Evolutionary conservation across 1,139 yeast genomes (phyloP), one percentile per base, ranked within the genome.

Genomic region (Suhomyces coccinellae): DNA sequence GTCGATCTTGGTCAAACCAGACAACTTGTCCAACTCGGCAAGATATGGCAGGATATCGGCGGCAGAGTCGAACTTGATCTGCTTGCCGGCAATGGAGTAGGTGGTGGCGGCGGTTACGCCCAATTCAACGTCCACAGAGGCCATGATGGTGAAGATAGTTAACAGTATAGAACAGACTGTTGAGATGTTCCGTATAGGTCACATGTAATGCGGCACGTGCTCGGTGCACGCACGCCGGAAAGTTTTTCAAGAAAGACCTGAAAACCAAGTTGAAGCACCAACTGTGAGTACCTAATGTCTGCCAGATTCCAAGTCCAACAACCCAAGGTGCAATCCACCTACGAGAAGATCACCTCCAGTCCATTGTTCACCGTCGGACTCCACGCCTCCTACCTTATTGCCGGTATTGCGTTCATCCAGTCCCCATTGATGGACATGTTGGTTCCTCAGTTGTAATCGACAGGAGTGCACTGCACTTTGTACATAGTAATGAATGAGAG

Each of bases 341-440:
- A 78, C 53, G 77, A 77, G 61, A 73, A 76, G 57, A 71, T 84
- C 66, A 80, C 69, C 51, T 75, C 77, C 53, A 68, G 84, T 40
- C 93, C 93, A 50, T 75, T 75, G 22, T 85, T 73, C 69, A 82
- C 87, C 49, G 71, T 85, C 47, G 77, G 80, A 44, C 65, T 84
- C 39, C 85, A 86, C 65, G 81, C 78, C 49, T 76, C 73, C 33
- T 72, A 85, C 52, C 86, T 86, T 59, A 80, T 77, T 49, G 82
- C 86, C 40, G 93, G 93, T 62, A 86, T 85, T 55, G 81, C 81
- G 17, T 79, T 85, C 66, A 80, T 86, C 55, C 88, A 83, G 70
- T 83, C 90, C 38, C 85, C 91, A 53, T 69, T 84, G 61, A 84
- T 85, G 88, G 93, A 85, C 48, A 79, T 83, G 81, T 71, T 86